These are phyloP conservation scores for Pterocarpus santalinus DNA, from an alignment of 306 rosid species.

Conservation along the genomic window DNA sequence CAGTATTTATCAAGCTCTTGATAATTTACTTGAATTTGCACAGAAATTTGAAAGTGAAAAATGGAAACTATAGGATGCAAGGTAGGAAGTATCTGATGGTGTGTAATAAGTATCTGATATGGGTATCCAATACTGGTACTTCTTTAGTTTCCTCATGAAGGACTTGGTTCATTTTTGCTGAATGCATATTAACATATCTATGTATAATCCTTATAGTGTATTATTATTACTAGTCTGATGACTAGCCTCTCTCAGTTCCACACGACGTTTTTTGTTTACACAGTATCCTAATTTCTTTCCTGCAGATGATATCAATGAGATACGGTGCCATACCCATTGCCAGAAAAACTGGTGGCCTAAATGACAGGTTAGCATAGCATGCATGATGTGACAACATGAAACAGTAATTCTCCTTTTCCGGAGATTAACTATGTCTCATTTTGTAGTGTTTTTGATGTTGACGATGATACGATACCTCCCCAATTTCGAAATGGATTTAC, in stretches of 20 bases:
- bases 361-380: conserved; percentile 78
- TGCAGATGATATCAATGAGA: conserved; percentile 98
- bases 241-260: background rate
- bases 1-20: background rate
- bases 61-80: no score
- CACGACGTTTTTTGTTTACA: background rate
- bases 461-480: conserved; percentile 78
- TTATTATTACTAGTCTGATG: background rate
- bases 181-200: background rate
- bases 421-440: conserved; percentile 35
- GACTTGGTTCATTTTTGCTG: conserved; percentile 13
- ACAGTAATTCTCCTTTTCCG: conserved; percentile 31
- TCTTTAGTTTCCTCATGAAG: background rate
- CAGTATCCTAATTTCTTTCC: conserved; percentile 28
- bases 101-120: no score
- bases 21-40: no score
- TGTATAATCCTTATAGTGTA: background rate
- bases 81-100: no score
- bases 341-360: conserved; percentile 95
- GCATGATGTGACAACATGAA: conserved; percentile 4
- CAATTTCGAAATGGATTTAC: conserved; percentile 86
- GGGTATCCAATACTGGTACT: background rate
- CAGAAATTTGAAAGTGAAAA: no score
- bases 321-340: conserved; percentile 90
- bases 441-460: conserved; percentile 90